These are phyloP conservation scores for Xylaria curta DNA, from an alignment of 495 filamentous ascomycete species.

Conservation along the genomic window DNA sequence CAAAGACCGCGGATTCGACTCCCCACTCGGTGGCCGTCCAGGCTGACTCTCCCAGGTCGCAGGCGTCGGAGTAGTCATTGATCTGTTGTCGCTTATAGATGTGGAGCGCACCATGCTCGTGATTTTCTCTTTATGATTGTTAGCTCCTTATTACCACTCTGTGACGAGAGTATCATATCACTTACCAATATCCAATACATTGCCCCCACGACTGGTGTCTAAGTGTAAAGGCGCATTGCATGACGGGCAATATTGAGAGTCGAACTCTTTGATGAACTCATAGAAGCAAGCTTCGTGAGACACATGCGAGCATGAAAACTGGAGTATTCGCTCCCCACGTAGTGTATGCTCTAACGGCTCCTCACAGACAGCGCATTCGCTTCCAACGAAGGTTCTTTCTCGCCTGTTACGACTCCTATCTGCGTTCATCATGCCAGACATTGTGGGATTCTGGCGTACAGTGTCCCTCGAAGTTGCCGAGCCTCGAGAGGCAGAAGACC, in stretches of 20 bases:
- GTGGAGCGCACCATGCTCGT: constrained; percentile 92
- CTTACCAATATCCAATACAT: constrained; percentile 92
- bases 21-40: constrained; percentile 56
- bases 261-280: constrained; percentile 94
- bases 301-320: constrained; percentile 95
- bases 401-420: constrained; percentile 82
- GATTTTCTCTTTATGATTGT: constrained; percentile 76
- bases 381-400: constrained; percentile 94
- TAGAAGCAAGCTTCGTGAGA: constrained; percentile 99
- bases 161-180: constrained; percentile 16
- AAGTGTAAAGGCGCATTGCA: constrained; percentile 93
- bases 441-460: constrained; percentile 36
- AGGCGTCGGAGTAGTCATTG: constrained; percentile 55
- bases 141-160: constrained; percentile 31
- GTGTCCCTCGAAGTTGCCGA: constrained; percentile 50
- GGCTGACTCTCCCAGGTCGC: constrained; percentile 57
- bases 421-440: constrained; percentile 68
- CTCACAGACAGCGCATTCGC: constrained; percentile 94
- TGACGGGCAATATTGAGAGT: constrained; percentile 92
- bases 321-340: constrained; percentile 91
- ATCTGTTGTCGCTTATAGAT: constrained; percentile 69
- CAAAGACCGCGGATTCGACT: constrained; percentile 50
- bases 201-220: constrained; percentile 94
- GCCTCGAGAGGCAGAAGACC: constrained; percentile 48
- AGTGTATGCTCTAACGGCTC: constrained; percentile 97